Evolutionary conservation across 2,329 filamentous ascomycete species (phyloP), one percentile per base, ranked within the genome.

Genomic region (Verticillium isaacii): DNA sequence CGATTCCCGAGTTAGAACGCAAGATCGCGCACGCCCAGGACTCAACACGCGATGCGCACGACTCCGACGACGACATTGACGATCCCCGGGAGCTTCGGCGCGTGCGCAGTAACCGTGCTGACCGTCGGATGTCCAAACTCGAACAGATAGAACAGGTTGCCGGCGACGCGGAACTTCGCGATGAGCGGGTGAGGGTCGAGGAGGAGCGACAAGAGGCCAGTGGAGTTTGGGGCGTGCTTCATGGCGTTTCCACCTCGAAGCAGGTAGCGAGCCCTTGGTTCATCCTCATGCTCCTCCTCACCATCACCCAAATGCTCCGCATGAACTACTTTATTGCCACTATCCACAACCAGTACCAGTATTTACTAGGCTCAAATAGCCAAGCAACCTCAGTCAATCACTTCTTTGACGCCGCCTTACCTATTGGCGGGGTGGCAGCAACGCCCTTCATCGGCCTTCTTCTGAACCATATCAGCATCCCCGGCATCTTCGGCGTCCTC

Each of bases 251-350:
- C 1, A 87, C 88, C 1, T 70, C 81, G 5, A 73, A 83, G 62
- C 90, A 93, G 73, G 89, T 92, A 73, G 73, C 75, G 34, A 86
- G 85, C 1, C 85, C 85, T 0, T 92, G 89, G 88, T 92, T 90
- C 72, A 75, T 88, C 15, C 80, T 92, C n/a, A 85, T 92, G 58
- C 82, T 89, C 0, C 68, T 88, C 5, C 85, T 92, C 69, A 92
- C 77, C 0, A 74, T 83, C 1, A 68, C 85, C 4, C 82, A 85
- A 68, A 85, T 85, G 82, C 77, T 84, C 23, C 79, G 84, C 5
- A 91, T 92, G 82, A 92, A 92, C 73, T 91, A 89, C 72, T 9
- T 59, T 68, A 88, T 91, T 57, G 87, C 88, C 1, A 89, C 88
- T 1, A 83, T 90, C 58, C 80, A 86, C 5, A 80, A 85, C 2